Base-by-base conservation (phyloP, 169 alveolate genomes). In the Babesia sp. region DNA sequence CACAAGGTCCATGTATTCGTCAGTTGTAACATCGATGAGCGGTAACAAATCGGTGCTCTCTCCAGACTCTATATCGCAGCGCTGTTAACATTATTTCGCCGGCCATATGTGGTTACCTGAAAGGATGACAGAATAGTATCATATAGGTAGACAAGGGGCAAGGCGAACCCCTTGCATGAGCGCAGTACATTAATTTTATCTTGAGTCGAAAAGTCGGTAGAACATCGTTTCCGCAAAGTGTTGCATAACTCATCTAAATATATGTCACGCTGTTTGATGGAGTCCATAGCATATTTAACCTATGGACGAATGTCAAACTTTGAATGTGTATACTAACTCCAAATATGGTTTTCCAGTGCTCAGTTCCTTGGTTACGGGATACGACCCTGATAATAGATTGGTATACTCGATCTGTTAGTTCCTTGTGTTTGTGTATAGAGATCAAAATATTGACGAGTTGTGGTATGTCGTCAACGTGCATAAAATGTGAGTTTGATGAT, bases 91-190 rank as follows among this genome's bases (percentile, higher is more conserved):
- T n/a, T n/a, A n/a, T n/a, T n/a, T n/a, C n/a, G n/a, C n/a, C n/a
- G n/a, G 7, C 8, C 20, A 4, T 9, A 29, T 7, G 20, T 9
- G 20, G 20, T 33, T 67, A 53, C 76, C 63, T 69, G 37, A 8
- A 69, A 41, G 31, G 79, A 69, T 22, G 36, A 24, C 0, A 69
- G 41, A 5, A 69, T 39, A 4, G 79, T 42, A 22, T 69, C 79
- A 39, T 69, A 69, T 6, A 69, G 58, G 31, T 54, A 14, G 12
- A 12, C 70, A 36, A 69, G 39, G 1, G 56, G 55, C 7, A 69
- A 59, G 1, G 57, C 53, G 29, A 53, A 69, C 20, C 59, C 59
- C 45, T 31, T 33, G 28, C 70, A 51, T 1, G 55, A 22, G 34
- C 58, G 59, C 14, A 69, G 59, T 20, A 69, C n/a, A 14, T 69